Conservation (phyloP, 495 filamentous ascomycete genomes). For the Penicillium atrosanguineum region DNA sequence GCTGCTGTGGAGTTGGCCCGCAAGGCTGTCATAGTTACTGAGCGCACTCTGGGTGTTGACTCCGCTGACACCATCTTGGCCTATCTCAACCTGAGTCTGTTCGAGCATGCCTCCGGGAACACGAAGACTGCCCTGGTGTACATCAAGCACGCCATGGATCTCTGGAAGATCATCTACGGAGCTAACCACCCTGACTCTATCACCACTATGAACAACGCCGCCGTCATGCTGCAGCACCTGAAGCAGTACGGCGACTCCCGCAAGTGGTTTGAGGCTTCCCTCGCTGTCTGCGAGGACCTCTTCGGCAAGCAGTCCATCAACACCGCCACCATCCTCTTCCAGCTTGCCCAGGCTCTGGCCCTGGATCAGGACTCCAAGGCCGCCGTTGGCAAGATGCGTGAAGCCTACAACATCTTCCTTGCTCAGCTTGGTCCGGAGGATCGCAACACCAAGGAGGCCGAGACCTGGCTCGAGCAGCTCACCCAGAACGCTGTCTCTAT, state of each 20-base stretch:
- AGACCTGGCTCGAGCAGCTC: conserved; percentile 93
- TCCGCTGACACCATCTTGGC: conserved; percentile 87
- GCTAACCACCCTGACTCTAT: conserved; percentile 93
- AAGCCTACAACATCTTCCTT: conserved; percentile 94
- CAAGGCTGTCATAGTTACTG: conserved; percentile 94
- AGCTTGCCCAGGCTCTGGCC: conserved; percentile 91
- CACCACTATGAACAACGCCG: conserved; percentile 97
- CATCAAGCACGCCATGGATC: conserved; percentile 86
- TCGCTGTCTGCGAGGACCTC: conserved; percentile 79
- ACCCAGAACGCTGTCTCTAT: conserved; percentile 92
- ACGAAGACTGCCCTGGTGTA: conserved; percentile 79
- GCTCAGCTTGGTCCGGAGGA: conserved; percentile 78
- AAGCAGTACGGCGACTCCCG: conserved; percentile 91
- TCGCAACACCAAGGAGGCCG: conserved; percentile 91
- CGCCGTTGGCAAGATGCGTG: conserved; percentile 87
- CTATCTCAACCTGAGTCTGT: conserved; percentile 95
- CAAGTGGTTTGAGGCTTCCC: conserved; percentile 92
- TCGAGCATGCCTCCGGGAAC: conserved; percentile 87
- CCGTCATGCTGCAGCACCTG: conserved; percentile 94
- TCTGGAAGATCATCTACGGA: conserved; percentile 98
- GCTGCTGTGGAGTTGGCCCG: conserved; percentile 91
- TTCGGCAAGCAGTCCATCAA: conserved; percentile 86
- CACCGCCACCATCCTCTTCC: conserved; percentile 94
- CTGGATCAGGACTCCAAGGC: conserved; percentile 88
- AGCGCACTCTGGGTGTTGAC: conserved; percentile 92